Conservation (phyloP, 345 rosid genomes). For the Lumnitzera racemosa region DNA sequence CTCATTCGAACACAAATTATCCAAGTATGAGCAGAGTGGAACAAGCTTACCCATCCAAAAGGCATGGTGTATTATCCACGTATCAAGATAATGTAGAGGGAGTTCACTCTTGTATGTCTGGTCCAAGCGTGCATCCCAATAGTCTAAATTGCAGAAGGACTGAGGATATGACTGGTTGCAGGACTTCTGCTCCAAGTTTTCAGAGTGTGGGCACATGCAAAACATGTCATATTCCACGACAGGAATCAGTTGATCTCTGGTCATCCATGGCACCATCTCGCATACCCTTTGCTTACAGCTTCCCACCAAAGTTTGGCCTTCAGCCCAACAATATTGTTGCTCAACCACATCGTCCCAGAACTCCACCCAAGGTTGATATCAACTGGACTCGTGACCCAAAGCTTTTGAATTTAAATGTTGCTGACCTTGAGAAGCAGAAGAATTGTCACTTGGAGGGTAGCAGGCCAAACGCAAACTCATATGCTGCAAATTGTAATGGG, state of each 20-base stretch:
- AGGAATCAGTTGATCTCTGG: conserved; percentile 41
- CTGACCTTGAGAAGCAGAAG: conserved; percentile 37
- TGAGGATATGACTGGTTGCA: conserved; percentile 34
- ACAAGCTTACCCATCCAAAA: conserved; percentile 30
- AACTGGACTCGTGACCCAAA: conserved; percentile 23
- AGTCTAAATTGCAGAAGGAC: conserved; percentile 35
- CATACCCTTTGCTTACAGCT: conserved; percentile 27
- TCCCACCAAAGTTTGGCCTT: conserved; percentile 24
- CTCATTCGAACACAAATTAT: conserved; percentile 24
- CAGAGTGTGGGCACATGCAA: conserved; percentile 29
- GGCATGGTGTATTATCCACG: conserved; percentile 27
- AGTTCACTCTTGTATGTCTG: conserved; percentile 29
- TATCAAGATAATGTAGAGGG: conserved; percentile 37
- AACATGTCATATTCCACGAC: conserved; percentile 40
- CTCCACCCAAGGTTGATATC: conserved; percentile 20
- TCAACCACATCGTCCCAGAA: conserved; percentile 27
- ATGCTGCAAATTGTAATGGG: conserved; percentile 44
- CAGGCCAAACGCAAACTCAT: conserved; percentile 26
- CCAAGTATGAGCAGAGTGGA: conserved; percentile 24
- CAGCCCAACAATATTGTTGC: conserved; percentile 25
- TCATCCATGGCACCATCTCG: conserved; percentile 41
- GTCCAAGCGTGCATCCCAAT: conserved; percentile 27
- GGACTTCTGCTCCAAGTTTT: conserved; percentile 24
- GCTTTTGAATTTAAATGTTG: conserved; percentile 28
- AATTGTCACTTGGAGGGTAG: conserved; percentile 30